Conservation (phyloP, 2,329 filamentous ascomycete species). For the Colletotrichum spinosum region DNA sequence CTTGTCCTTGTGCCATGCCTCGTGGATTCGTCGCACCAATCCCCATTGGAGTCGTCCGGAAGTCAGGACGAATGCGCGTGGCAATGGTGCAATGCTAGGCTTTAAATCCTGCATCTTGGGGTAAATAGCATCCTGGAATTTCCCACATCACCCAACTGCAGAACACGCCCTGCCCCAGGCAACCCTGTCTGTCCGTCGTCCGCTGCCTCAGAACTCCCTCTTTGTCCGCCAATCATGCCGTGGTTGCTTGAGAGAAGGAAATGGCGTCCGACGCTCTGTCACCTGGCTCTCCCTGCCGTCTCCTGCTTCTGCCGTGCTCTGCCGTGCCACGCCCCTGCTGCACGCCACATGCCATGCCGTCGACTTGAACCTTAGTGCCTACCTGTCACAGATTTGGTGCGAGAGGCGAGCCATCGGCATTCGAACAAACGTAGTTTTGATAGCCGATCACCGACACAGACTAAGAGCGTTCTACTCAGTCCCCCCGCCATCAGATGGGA, state of each 20-base stretch:
- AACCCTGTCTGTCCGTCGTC: conserved; percentile 17
- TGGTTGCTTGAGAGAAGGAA: background rate
- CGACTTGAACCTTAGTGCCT: conserved; percentile 6
- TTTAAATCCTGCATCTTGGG: conserved; percentile 21
- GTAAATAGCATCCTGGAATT: conserved; percentile 15
- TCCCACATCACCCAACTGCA: conserved; percentile 6
- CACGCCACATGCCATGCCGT: conserved; percentile 18
- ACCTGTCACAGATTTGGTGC: conserved; percentile 13
- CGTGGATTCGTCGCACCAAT: conserved; percentile 26
- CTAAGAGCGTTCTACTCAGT: conserved; percentile 13
- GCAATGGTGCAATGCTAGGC: conserved; percentile 16
- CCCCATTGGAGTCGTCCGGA: conserved; percentile 23
- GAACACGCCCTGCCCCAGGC: conserved; percentile 20
- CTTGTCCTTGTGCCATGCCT: conserved; percentile 7
- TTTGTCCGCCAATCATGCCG: background rate
- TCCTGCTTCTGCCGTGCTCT: conserved; percentile 14
- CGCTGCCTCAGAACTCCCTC: conserved; percentile 10
- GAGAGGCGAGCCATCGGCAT: conserved; percentile 5
- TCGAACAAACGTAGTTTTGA: background rate
- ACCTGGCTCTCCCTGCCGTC: conserved; percentile 5
- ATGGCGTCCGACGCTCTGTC: background rate
- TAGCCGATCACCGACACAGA: conserved; percentile 27
- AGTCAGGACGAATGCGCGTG: conserved; percentile 27
- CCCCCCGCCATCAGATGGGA: background rate
- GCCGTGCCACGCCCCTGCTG: conserved; percentile 17